Percentiles rank a stretch among this genome's conserved stretches.
phyloP scores from a whole-genome alignment of 257 asterid species.

The Salvia hispanica region DNA sequence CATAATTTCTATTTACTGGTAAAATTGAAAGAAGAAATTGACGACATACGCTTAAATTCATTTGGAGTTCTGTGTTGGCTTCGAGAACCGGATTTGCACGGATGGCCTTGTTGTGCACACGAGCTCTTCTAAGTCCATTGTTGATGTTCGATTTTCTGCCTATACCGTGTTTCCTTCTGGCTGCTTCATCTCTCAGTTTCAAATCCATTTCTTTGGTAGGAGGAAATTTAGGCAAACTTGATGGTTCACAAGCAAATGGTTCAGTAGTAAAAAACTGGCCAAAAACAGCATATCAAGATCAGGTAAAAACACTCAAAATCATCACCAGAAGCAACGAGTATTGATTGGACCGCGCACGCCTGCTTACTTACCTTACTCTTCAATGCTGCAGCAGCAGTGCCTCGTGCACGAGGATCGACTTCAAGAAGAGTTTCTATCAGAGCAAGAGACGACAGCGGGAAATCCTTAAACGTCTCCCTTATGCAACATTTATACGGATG shows the following conservation, averaged over 20 bases:
- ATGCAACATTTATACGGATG: slow-evolving; percentile 73
- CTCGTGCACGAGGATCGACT: slow-evolving; percentile 79
- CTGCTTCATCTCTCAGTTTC: slow-evolving; percentile 81
- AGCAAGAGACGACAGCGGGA: slow-evolving; percentile 66
- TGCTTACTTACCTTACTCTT: slow-evolving; percentile 72
- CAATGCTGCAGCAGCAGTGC: slow-evolving; percentile 75
- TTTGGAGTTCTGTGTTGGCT: slow-evolving; percentile 84
- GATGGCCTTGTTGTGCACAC: slow-evolving; percentile 61
- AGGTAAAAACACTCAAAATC: neutral
- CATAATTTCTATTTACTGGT: too few species aligned
- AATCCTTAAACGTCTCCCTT: slow-evolving; percentile 68
- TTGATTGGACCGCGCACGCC: neutral
- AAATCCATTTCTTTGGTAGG: slow-evolving; percentile 96
- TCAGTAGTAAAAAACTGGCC: slow-evolving; percentile 70
- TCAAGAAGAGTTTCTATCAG: slow-evolving; percentile 72
- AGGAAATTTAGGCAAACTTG: slow-evolving; percentile 81
- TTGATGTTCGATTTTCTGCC: slow-evolving; percentile 50
- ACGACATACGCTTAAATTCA: slow-evolving; percentile 63
- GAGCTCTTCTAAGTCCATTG: slow-evolving; percentile 57
- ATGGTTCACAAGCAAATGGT: slow-evolving; percentile 85
- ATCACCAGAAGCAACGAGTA: too few species aligned
- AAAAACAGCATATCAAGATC: too few species aligned
- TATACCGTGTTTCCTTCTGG: slow-evolving; percentile 69
- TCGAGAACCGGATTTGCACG: slow-evolving; percentile 85
- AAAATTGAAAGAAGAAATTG: slow-evolving; percentile 16